Evolutionary conservation across 108 stramenopile genomes (phyloP), one percentile per base, ranked within the genome.

Genomic region (Nannochloropsis salina): DNA sequence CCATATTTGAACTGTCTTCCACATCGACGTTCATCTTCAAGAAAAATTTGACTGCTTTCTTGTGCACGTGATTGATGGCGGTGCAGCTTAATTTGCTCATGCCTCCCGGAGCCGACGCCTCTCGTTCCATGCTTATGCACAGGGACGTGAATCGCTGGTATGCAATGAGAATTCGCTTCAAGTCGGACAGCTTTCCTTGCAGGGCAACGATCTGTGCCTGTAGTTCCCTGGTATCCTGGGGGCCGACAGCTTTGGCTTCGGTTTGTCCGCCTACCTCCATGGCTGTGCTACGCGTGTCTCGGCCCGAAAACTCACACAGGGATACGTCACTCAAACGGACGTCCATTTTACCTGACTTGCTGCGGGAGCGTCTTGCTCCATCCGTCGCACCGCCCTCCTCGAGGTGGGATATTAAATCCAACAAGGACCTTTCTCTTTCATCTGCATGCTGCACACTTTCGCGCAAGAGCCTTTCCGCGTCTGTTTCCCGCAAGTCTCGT

Each of bases 401-500:
- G 20, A 74, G 6, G n/a, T 74, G 61, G 20, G 61, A 15, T n/a
- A 74, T 74, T n/a, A 74, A 15, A n/a, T 74, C 61, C 8, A 74
- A 74, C n/a, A 74, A 74, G 20, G 61, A 74, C 2, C n/a, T 74
- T 74, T 74, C 61, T n/a, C 61, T 15, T 74, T 74, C 61, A n/a
- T 74, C 61, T n/a, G 61, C 4, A 74, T 74, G 61, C 61, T 74
- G 61, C 2, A 74, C 61, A 4, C 20, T 74, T n/a, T 74, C 61
- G 20, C 61, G 61, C 61, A 74, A 74, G 20, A 74, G n/a, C 15
- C 61, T 15, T n/a, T 74, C 61, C 4, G 61, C 61, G 61, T 74
- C 61, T n/a, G 61, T 74, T 74, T 74, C 61, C 61, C 61, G 61
- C 61, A 74, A 74, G 61, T 74, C 61, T 15, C 61, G 61, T n/a